Evolutionary conservation across 768 basidiomycete genomes (phyloP), one percentile per base, ranked within the genome.

Genomic region (Leccinum uliginosum): DNA sequence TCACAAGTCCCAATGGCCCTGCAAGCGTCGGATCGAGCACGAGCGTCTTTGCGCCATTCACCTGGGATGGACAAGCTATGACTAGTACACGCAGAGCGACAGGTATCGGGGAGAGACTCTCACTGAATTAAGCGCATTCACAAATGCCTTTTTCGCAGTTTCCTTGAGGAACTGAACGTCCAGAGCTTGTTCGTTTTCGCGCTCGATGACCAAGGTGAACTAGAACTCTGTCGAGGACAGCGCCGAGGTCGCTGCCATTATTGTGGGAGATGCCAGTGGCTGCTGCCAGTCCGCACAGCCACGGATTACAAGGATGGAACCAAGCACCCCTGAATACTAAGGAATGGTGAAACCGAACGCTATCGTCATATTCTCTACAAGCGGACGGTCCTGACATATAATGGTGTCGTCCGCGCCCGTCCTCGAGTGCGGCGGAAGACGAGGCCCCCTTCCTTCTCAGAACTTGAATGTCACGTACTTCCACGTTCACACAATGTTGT

Each of bases 21-120:
- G 93, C 89, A 12, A 98, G 76, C 3, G 86, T 79, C 5, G 89
- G 78, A 65, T 98, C 93, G 1, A 99, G 80, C n/a, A 98, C 91
- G 26, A 99, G 84, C 1, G 97, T 99, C 78, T 99, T 98, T 46
- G 90, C 87, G 15, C 95, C 95, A 72, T 89, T 91, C 9, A 93
- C 87, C 91, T 93, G 60, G 44, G 24, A 4, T 26, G 24, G 24
- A 26, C 24, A 35, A 15, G 12, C 29, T 26, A 46, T 67, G 50
- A 67, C n/a, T n/a, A n/a, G 62, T 17, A 14, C 12, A 35, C 32
- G 19, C 43, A 21, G 23, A 15, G 6, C 7, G 4, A 17, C n/a
- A 17, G 6, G 35, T 17, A 35, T 3, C 19, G 9, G 29, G 24
- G 34, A 6, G 40, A 26, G 47, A 26, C 14, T 23, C 74, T 59